These are phyloP conservation scores for Aspergillus quadrilineatus DNA, from an alignment of 2,329 filamentous ascomycete genomes.

Conservation along the genomic window DNA sequence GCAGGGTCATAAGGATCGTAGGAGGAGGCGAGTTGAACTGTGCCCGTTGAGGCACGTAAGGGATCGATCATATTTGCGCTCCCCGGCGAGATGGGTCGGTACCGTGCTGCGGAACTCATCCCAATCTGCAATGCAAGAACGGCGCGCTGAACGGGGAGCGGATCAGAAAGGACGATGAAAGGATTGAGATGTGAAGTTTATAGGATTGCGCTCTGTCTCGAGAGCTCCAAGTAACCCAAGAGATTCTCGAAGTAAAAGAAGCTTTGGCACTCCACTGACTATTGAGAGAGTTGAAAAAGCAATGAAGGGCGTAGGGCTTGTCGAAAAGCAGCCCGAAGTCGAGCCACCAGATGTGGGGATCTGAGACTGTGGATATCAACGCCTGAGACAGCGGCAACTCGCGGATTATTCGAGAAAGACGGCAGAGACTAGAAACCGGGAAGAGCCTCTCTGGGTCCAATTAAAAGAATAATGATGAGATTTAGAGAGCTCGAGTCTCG, in stretches of 20 bases:
- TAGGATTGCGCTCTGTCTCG: neutral
- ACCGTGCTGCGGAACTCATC: slow-evolving; percentile 33
- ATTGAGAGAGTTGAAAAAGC: slow-evolving; percentile 9
- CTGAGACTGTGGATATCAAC: slow-evolving; percentile 1
- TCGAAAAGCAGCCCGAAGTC: neutral
- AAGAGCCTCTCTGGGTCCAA: slow-evolving; percentile 1
- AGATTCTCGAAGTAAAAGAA: neutral
- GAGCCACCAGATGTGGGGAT: slow-evolving; percentile 8
- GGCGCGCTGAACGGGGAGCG: neutral
- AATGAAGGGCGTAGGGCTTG: slow-evolving; percentile 5
- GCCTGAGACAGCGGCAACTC: neutral
- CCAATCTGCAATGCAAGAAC: slow-evolving; percentile 10
- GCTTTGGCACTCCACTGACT: neutral
- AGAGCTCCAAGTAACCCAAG: neutral
- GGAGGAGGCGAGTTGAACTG: slow-evolving; percentile 35
- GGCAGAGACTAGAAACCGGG: neutral
- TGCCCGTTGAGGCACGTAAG: slow-evolving; percentile 43
- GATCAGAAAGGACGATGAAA: neutral
- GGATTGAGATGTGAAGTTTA: neutral
- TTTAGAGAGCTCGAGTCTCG: neutral
- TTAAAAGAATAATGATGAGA: neutral
- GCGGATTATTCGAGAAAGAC: neutral
- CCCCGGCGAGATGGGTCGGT: slow-evolving; percentile 37
- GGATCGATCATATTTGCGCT: slow-evolving; percentile 36
- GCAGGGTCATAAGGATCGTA: slow-evolving; percentile 35